Conservation (phyloP, 495 filamentous ascomycete species). For the Xylaria scruposa region DNA sequence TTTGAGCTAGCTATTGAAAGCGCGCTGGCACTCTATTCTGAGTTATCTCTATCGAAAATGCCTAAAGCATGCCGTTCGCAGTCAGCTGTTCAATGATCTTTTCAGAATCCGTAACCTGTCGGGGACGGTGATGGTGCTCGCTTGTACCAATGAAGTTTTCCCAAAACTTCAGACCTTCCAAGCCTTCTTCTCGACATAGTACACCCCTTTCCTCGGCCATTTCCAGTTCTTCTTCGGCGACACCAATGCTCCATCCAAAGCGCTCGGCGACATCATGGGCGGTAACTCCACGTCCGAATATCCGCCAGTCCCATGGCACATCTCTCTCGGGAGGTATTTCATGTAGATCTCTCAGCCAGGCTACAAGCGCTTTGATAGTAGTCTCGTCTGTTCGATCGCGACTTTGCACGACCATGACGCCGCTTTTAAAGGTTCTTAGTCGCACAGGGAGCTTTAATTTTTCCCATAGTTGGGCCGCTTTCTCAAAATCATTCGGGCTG, state of each 20-base stretch:
- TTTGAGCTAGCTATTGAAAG: not conserved
- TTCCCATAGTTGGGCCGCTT: conserved; percentile 87
- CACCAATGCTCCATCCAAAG: conserved; percentile 99
- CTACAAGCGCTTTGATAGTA: conserved; percentile 75
- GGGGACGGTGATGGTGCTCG: conserved; percentile 39
- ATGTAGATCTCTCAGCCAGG: conserved; percentile 79
- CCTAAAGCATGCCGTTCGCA: conserved; percentile 49
- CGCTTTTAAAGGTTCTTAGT: conserved; percentile 86
- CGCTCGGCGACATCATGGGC: conserved; percentile 86
- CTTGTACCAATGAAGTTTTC: conserved; percentile 66
- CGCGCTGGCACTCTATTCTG: not conserved
- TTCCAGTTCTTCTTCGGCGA: conserved; percentile 92
- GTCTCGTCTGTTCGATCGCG: conserved; percentile 90
- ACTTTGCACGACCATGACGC: conserved; percentile 89
- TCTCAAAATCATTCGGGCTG: conserved; percentile 89
- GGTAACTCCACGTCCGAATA: conserved; percentile 84
- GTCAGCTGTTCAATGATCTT: conserved; percentile 41
- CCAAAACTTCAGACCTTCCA: conserved; percentile 86
- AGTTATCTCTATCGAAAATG: conserved; percentile 21
- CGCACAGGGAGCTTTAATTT: conserved; percentile 86
- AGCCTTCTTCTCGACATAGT: conserved; percentile 81
- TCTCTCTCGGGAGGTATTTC: conserved; percentile 66
- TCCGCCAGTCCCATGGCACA: conserved; percentile 74
- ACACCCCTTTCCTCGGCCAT: conserved; percentile 93
- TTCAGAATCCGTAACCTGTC: conserved; percentile 30